Evolutionary conservation across 495 filamentous ascomycete genomes (phyloP).

Genomic region (Lasiosphaeria miniovina): DNA sequence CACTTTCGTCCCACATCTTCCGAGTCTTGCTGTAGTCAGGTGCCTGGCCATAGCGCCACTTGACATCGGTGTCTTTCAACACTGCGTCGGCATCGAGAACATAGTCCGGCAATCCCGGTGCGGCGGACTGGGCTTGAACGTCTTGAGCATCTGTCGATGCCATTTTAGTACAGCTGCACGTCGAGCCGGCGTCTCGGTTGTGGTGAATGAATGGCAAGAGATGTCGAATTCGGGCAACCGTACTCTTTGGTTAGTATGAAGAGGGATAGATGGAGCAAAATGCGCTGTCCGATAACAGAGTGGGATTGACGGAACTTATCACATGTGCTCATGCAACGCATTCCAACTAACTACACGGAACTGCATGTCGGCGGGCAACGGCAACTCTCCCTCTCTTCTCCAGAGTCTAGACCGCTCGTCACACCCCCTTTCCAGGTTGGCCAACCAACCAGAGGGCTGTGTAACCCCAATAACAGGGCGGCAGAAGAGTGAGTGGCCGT

Average conservation of each 20-base stretch:
- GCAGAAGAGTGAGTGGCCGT: no score
- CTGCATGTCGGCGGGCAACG: not conserved
- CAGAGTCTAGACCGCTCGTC: not conserved
- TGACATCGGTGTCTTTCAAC: constrained; percentile 47
- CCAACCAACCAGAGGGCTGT: no score
- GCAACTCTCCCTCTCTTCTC: not conserved
- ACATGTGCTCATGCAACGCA: not conserved
- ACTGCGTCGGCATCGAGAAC: constrained; percentile 58
- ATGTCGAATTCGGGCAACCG: no score
- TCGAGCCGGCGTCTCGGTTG: no score
- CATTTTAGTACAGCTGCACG: not conserved
- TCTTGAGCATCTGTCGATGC: constrained; percentile 3
- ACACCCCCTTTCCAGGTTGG: not conserved
- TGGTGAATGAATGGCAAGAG: no score
- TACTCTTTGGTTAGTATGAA: no score
- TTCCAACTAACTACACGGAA: not conserved
- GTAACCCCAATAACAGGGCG: no score
- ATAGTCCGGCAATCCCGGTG: constrained; percentile 50
- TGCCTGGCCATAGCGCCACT: constrained; percentile 57
- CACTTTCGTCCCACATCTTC: constrained; percentile 49
- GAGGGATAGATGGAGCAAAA: no score
- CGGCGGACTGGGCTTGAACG: not conserved
- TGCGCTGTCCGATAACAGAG: no score
- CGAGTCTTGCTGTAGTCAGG: constrained; percentile 62
- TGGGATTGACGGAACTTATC: not conserved